phyloP scores from a whole-genome alignment of 2,329 filamentous ascomycete genomes.

The Xylaria sp. region DNA sequence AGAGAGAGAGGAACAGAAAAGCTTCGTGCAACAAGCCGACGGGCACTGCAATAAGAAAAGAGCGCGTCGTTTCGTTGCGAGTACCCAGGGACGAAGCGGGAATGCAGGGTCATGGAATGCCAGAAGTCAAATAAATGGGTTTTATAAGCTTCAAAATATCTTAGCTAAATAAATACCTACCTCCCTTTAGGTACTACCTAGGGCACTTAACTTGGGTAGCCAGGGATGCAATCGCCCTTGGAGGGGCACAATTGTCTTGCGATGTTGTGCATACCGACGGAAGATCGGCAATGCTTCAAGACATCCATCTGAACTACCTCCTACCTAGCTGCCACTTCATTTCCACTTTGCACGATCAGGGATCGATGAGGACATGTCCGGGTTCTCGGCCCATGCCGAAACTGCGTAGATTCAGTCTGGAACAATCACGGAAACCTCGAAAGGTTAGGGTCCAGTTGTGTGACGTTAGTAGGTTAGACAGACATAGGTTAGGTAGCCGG shows the following conservation, averaged over 20 bases:
- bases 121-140: neutral
- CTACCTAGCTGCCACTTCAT: neutral
- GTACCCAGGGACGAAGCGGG: neutral
- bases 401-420: no score
- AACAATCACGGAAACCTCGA: no score
- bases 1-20: neutral
- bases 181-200: no score
- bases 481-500: no score
- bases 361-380: no score
- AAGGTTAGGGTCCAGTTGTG: no score
- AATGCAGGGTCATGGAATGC: neutral
- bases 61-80: neutral
- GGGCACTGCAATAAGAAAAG: neutral
- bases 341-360: no score
- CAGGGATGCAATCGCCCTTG: neutral
- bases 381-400: no score
- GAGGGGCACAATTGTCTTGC: conserved; percentile 21
- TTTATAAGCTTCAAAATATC: neutral
- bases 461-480: no score
- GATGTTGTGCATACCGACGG: neutral
- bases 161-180: neutral
- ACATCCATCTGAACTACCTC: neutral
- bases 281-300: conserved; percentile 11
- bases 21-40: no score
- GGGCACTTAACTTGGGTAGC: neutral